These are phyloP conservation scores for Drechslerella coelobrocha DNA, from an alignment of 2,329 filamentous ascomycete species.

Conservation along the genomic window DNA sequence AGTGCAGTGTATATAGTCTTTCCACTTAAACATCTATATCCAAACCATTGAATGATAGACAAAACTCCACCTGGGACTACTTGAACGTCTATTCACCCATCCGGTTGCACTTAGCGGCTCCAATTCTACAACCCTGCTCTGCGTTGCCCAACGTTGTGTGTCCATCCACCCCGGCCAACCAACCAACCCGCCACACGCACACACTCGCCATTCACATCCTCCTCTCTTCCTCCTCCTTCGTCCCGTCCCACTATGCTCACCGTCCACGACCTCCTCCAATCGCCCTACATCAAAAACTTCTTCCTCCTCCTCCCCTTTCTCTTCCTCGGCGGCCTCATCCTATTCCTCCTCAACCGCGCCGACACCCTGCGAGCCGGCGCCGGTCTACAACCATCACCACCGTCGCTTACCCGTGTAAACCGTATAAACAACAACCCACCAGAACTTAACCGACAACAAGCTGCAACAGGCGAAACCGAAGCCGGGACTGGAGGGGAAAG, in stretches of 20 bases:
- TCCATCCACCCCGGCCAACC: no score
- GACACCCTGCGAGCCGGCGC: conserved; percentile 38
- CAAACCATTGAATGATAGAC: no score
- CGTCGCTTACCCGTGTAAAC: not conserved
- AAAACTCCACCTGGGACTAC: no score
- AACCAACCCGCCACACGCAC: conserved; percentile 8
- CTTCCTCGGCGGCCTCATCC: conserved; percentile 40
- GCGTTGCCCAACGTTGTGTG: not conserved
- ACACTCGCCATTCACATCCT: conserved; percentile 12
- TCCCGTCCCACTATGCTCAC: conserved; percentile 4
- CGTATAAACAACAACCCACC: not conserved
- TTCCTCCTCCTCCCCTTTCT: conserved; percentile 45
- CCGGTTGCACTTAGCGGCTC: no score
- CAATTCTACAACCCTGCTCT: no score
- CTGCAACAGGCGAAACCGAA: not conserved
- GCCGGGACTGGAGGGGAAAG: not conserved
- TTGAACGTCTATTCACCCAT: no score
- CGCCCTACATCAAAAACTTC: conserved; percentile 42
- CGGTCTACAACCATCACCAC: conserved; percentile 26
- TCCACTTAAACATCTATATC: no score
- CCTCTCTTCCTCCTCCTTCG: conserved; percentile 5
- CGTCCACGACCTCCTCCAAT: conserved; percentile 27
- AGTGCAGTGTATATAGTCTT: no score
- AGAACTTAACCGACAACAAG: no score
- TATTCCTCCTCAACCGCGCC: conserved; percentile 43